Evolutionary conservation across 768 basidiomycete genomes (phyloP), one percentile per base, ranked within the genome.

Genomic region (Rubroboletus pulcherrimus): DNA sequence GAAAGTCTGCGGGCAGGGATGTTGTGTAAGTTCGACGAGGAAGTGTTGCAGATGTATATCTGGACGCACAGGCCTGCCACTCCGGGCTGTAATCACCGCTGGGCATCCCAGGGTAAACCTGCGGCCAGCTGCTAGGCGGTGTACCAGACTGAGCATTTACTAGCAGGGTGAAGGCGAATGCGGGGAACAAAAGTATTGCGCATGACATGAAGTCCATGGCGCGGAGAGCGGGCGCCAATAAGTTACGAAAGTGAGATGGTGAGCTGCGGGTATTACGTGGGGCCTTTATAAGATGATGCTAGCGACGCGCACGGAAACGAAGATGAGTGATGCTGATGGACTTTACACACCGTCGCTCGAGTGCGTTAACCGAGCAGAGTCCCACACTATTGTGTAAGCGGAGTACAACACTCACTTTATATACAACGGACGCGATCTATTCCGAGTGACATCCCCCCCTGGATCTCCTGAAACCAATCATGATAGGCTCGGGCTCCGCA

Each of bases 1-100:
- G 72, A 56, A 84, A 87, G 65, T 87, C 85, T 87, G 56, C 11
- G 41, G 7, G 33, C 30, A 41, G 8, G n/a, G 38, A 8, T 10
- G 3, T 24, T 30, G 21, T 31, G 53, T 58, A 4, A 55, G 52
- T 34, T 35, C 2, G 15, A 30, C 31, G 19, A 37, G 30, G 33
- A 50, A 34, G 24, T 15, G 15, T 10, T 9, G 24, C 3, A 11
- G n/a, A 43, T 19, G 24, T 3, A 33, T 38, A 15, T 14, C 10
- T 30, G 14, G n/a, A 71, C 80, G 21, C 68, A 86, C 85, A 87
- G 49, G 72, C 66, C 69, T 86, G 86, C 85, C 86, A 87, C 53
- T 72, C 74, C 33, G 81, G 77, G 60, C 78, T 76, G 55, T 79
- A 83, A 61, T 77, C 76, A 24, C 77, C 74, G 2, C 53, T 61